These are phyloP conservation scores for Trichoderma koningii DNA, from an alignment of 2,329 filamentous ascomycete species.

Conservation along the genomic window DNA sequence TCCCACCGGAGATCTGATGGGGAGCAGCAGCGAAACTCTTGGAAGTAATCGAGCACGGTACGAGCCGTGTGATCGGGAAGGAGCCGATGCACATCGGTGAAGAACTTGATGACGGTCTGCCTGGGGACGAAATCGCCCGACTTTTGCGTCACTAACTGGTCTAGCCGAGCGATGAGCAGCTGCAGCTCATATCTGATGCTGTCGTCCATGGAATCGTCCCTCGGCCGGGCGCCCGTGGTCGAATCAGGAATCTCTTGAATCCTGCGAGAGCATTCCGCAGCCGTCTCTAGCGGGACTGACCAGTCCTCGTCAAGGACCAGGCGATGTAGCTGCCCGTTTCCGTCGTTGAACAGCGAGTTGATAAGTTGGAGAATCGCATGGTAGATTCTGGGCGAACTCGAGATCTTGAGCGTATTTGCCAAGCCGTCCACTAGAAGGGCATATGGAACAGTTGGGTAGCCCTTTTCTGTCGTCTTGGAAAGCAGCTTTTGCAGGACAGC, in stretches of 20 bases:
- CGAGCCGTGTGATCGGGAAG: slow-evolving; percentile 66
- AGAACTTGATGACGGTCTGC: slow-evolving; percentile 67
- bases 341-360: slow-evolving; percentile 58
- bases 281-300: slow-evolving; percentile 61
- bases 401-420: slow-evolving; percentile 51
- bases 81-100: slow-evolving; percentile 61
- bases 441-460: slow-evolving; percentile 62
- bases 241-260: slow-evolving; percentile 35
- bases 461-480: slow-evolving; percentile 60
- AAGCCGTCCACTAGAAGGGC: slow-evolving; percentile 61
- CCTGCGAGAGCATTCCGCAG: slow-evolving; percentile 54
- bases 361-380: slow-evolving; percentile 54
- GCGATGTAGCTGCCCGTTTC: slow-evolving; percentile 54
- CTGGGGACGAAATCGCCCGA: slow-evolving; percentile 61
- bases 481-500: slow-evolving; percentile 64
- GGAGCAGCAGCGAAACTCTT: slow-evolving; percentile 69
- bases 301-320: slow-evolving; percentile 67
- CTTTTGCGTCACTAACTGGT: slow-evolving; percentile 49
- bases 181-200: slow-evolving; percentile 48
- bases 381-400: slow-evolving; percentile 49
- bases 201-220: slow-evolving; percentile 41
- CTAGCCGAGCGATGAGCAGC: slow-evolving; percentile 51
- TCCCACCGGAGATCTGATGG: slow-evolving; percentile 72
- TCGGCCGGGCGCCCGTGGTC: slow-evolving; percentile 30
- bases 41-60: slow-evolving; percentile 67